These are phyloP conservation scores for Apiospora pterosperma DNA, from an alignment of 2,329 filamentous ascomycete genomes.

Conservation along the genomic window DNA sequence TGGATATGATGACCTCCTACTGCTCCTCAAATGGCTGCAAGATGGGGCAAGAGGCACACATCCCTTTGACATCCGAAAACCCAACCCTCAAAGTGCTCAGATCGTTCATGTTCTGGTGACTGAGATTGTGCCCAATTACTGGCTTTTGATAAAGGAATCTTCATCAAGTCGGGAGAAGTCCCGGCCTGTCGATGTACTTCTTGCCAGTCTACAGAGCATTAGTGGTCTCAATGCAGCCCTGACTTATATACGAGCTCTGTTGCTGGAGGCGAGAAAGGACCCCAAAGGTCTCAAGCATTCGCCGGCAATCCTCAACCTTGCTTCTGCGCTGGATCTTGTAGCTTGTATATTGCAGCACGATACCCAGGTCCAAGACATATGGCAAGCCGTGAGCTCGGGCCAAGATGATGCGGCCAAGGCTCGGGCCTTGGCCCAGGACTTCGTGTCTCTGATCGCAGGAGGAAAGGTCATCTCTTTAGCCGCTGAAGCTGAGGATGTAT, in stretches of 20 bases:
- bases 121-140: conserved; percentile 78
- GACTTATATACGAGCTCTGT: conserved; percentile 62
- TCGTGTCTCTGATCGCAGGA: conserved; percentile 43
- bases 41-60: conserved; percentile 20
- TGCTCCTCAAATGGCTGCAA: conserved; percentile 50
- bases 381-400: conserved; percentile 15
- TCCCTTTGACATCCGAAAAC: conserved; percentile 55
- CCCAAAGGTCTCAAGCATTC: conserved; percentile 34
- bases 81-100: conserved; percentile 67
- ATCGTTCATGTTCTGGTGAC: conserved; percentile 73
- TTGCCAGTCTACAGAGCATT: conserved; percentile 67
- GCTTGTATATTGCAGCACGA: conserved; percentile 37
- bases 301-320: conserved; percentile 40
- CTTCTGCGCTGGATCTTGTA: conserved; percentile 41
- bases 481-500: conserved; percentile 52
- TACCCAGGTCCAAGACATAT: conserved; percentile 19
- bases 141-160: conserved; percentile 59
- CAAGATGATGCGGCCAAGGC: conserved; percentile 16
- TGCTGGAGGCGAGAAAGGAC: conserved; percentile 45
- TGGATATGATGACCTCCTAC: conserved; percentile 52
- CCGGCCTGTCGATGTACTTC: conserved; percentile 47
- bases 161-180: conserved; percentile 20
- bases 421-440: conserved; percentile 37
- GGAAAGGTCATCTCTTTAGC: conserved; percentile 48
- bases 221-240: conserved; percentile 75